Evolutionary conservation across 108 stramenopile species (phyloP).

Genomic region (Pseudonitzschia pungens): DNA sequence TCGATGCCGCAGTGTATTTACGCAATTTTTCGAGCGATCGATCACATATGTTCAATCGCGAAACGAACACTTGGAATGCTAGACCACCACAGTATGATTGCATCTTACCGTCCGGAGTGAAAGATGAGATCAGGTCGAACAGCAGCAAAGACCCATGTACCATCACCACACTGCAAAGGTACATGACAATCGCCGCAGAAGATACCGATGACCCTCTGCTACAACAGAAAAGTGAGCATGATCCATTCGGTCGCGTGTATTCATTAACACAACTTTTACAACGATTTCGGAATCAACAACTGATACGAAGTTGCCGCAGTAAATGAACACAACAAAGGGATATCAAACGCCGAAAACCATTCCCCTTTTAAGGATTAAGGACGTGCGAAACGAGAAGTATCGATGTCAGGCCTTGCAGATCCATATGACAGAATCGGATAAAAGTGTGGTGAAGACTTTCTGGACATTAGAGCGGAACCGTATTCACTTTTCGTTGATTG

Average conservation of each 20-base stretch:
- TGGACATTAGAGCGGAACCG: no score
- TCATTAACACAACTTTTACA: slow-evolving; percentile 7
- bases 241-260: slow-evolving; percentile 4
- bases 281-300: not conserved
- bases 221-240: not conserved
- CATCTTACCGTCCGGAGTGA: slow-evolving; percentile 22
- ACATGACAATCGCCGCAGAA: slow-evolving; percentile 25
- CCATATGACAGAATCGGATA: no score
- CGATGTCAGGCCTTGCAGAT: no score
- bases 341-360: no score
- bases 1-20: slow-evolving; percentile 54
- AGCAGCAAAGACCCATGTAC: not conserved
- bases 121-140: not conserved
- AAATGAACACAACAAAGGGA: no score
- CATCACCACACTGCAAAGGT: slow-evolving; percentile 14
- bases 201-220: not conserved
- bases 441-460: no score
- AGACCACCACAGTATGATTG: slow-evolving; percentile 66
- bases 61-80: slow-evolving; percentile 59
- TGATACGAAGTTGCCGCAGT: not conserved
- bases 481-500: no score
- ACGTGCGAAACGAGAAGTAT: no score
- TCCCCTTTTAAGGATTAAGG: no score
- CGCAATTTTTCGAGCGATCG: slow-evolving; percentile 75
- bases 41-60: slow-evolving; percentile 72